Base-by-base conservation (phyloP, 306 rosid genomes). In the Quillaja saponaria region DNA sequence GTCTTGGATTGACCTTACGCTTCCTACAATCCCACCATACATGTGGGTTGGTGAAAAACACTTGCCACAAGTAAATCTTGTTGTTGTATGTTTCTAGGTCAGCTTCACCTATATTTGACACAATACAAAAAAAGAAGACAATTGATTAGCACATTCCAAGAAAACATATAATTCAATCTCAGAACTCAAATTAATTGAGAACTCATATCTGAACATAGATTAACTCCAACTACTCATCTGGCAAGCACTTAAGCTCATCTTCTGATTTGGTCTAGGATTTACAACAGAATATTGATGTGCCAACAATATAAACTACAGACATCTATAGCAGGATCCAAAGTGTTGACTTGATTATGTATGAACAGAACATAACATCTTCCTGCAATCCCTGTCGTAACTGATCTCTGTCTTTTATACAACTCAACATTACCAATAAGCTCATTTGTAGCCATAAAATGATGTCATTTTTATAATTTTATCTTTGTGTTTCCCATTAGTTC, bases 11-110 rank as follows among this genome's bases (percentile, higher is more conserved):
- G 60, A 6, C 2, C 73, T 88, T 91, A 59, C 7, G 9, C 50
- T 84, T 81, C 80, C 96, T 81, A 44, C 55, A 37, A 83, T 86
- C 96, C 94, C 94, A 76, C 98, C 98, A 88, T 62, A 84, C 98
- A 73, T 62, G 11, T 20, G 98, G 96, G 70, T 66, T 79, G 73
- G 71, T 13, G 56, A 86, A 84, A 64, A 82, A 86, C 74, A 88
- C 76, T 74, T 88, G 98, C 98, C 96, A 86, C 68, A 86, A 76
- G 74, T 82, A 64, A 60, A 84, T 80, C 67, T 72, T 79, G 34
- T 81, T 71, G 61, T 49, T 54, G 35, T 66, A 38, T 34, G 41
- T 77, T 47, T 66, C 68, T 57, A 34, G 18, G 59, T 54, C 58
- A 55, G 61, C 65, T 16, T 55, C 60, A 19, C 71, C 89, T 78